Evolutionary conservation across 2,329 filamentous ascomycete genomes (phyloP).

Genomic region (Zopfia rhizophila): DNA sequence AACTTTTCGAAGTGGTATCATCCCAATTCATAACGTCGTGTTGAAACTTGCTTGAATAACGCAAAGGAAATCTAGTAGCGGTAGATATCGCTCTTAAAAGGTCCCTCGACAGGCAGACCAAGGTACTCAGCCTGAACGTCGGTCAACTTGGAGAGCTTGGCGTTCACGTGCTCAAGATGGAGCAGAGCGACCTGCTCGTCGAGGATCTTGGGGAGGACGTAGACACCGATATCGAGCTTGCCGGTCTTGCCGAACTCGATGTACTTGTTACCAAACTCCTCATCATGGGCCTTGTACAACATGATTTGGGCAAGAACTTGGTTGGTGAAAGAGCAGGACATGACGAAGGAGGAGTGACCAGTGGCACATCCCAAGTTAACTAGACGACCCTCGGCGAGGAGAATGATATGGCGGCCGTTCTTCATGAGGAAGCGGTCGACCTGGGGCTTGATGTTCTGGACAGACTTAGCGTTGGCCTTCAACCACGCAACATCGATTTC

Average conservation of each 20-base stretch:
- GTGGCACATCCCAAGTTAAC: constrained; percentile 99
- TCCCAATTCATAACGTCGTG: constrained; percentile 69
- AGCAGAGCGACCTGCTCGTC: constrained; percentile 98
- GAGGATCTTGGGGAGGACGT: constrained; percentile 97
- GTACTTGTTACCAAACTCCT: constrained; percentile 91
- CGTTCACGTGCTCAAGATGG: constrained; percentile 93
- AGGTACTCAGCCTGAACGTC: constrained; percentile 94
- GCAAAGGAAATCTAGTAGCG: constrained; percentile 53
- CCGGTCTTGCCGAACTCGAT: constrained; percentile 92
- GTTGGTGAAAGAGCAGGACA: constrained; percentile 99
- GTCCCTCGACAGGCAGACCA: constrained; percentile 83
- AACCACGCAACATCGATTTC: constrained; percentile 99
- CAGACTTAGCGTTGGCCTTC: constrained; percentile 93
- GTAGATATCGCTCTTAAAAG: constrained; percentile 96
- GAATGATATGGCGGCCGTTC: constrained; percentile 95
- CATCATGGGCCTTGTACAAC: constrained; percentile 92
- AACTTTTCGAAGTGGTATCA: constrained; percentile 65
- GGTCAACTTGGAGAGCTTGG: constrained; percentile 88
- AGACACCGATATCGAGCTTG: constrained; percentile 92
- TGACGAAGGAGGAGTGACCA: constrained; percentile 99
- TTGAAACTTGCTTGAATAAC: constrained; percentile 57
- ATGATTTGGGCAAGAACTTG: constrained; percentile 99
- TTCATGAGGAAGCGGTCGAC: constrained; percentile 97
- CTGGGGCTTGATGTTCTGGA: constrained; percentile 99
- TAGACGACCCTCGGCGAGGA: constrained; percentile 96